phyloP scores from a whole-genome alignment of 148 eudicot genomes.

The Nyssa sinensis region DNA sequence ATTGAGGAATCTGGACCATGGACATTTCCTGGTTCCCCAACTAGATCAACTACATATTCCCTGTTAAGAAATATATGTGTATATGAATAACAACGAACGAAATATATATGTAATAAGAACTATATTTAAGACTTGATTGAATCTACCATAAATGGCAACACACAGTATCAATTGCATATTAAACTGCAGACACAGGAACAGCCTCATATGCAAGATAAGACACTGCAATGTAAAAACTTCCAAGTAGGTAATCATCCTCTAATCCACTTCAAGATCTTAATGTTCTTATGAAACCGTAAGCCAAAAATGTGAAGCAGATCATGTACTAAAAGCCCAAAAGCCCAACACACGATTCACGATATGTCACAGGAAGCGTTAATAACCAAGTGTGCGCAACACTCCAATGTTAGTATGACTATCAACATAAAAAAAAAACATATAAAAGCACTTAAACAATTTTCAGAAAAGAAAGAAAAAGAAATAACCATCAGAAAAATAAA shows the following conservation, averaged over 20 bases:
- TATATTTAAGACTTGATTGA: neutral
- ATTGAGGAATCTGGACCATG: conserved; percentile 85
- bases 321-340: too few species aligned
- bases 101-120: neutral
- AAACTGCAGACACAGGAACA: too few species aligned
- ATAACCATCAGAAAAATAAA: too few species aligned
- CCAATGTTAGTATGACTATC: neutral
- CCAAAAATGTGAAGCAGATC: too few species aligned
- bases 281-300: too few species aligned
- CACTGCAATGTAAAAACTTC: too few species aligned
- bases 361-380: neutral
- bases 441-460: neutral
- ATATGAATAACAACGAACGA: neutral
- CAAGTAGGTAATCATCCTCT: too few species aligned
- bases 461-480: neutral
- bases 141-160: neutral
- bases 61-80: conserved; percentile 53
- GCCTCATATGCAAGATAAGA: too few species aligned
- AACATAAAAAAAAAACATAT: neutral
- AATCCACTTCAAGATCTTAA: too few species aligned
- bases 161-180: neutral
- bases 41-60: conserved; percentile 93
- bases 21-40: conserved; percentile 81
- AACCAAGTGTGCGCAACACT: neutral
- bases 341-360: neutral